Evolutionary conservation across 2,329 filamentous ascomycete species (phyloP).

Genomic region (Pyrenochaeta sp.): DNA sequence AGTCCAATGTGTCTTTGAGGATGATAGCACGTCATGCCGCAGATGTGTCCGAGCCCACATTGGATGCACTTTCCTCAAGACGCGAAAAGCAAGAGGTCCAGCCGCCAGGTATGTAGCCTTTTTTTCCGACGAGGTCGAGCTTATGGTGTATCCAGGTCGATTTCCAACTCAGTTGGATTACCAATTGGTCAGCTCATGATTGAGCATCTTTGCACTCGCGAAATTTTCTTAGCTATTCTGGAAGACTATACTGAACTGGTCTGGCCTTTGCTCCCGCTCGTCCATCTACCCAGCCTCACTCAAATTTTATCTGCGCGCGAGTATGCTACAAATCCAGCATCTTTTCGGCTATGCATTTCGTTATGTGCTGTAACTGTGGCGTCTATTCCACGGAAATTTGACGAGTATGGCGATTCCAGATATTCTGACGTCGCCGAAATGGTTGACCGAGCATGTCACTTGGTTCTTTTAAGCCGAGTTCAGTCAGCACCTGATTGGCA

Average conservation of each 20-base stretch:
- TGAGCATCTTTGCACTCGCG: conserved; percentile 15
- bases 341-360: conserved; percentile 19
- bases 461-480: conserved; percentile 17
- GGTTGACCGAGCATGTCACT: conserved; percentile 19
- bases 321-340: conserved; percentile 11
- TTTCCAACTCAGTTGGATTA: neutral
- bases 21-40: conserved; percentile 9
- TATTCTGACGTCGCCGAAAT: conserved; percentile 14
- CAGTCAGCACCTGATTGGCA: conserved; percentile 15
- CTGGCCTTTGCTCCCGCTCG: conserved; percentile 17
- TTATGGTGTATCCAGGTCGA: too few relatives aligned
- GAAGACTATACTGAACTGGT: conserved; percentile 21
- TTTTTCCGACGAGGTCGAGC: too few relatives aligned
- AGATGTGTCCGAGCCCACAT: conserved; percentile 6
- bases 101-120: conserved; percentile 2
- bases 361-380: conserved; percentile 20
- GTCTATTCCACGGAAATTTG: conserved; percentile 19
- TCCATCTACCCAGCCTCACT: conserved; percentile 18
- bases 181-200: conserved; percentile 9
- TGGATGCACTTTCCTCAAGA: conserved; percentile 18
- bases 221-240: conserved; percentile 15
- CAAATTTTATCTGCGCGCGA: conserved; percentile 13
- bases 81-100: conserved; percentile 18
- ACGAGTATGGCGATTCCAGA: conserved; percentile 6
- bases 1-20: conserved; percentile 18